Percentiles rank a stretch among this genome's conserved stretches.
phyloP scores from a whole-genome alignment of 2,329 filamentous ascomycete genomes.

The Rhynchosporium secalis region DNA sequence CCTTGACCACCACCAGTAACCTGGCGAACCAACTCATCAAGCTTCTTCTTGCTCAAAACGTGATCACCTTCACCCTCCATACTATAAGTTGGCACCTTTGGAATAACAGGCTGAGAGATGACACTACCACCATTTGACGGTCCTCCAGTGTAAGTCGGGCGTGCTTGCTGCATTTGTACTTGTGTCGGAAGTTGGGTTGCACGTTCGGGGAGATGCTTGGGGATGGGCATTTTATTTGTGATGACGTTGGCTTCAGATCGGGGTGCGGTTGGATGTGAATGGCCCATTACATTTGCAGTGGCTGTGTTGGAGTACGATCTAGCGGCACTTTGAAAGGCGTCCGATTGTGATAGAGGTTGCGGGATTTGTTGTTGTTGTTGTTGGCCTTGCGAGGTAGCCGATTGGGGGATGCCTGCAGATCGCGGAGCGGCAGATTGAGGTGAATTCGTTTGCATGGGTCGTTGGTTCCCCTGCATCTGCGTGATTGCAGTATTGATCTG shows the following conservation, averaged over 20 bases:
- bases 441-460: slow-evolving; percentile 33
- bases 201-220: slow-evolving; percentile 70
- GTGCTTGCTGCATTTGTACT: slow-evolving; percentile 67
- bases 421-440: slow-evolving; percentile 38
- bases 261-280: slow-evolving; percentile 34
- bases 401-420: slow-evolving; percentile 33
- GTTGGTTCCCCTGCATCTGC: slow-evolving; percentile 31
- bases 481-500: slow-evolving; percentile 38
- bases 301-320: slow-evolving; percentile 39
- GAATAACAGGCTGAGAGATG: slow-evolving; percentile 82
- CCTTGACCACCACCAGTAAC: slow-evolving; percentile 80
- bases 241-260: slow-evolving; percentile 34
- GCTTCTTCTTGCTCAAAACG: slow-evolving; percentile 95
- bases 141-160: slow-evolving; percentile 83
- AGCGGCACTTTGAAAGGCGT: slow-evolving; percentile 37
- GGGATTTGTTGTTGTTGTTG: slow-evolving; percentile 26
- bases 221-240: slow-evolving; percentile 40
- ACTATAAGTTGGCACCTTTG: slow-evolving; percentile 78
- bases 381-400: slow-evolving; percentile 27
- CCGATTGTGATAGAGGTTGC: slow-evolving; percentile 37
- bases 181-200: slow-evolving; percentile 71
- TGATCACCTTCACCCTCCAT: slow-evolving; percentile 91
- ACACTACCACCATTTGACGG: slow-evolving; percentile 72
- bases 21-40: slow-evolving; percentile 92
- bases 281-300: slow-evolving; percentile 38